Base-by-base conservation (phyloP, 768 basidiomycete species). In the Coprinopsis marcescibilis region DNA sequence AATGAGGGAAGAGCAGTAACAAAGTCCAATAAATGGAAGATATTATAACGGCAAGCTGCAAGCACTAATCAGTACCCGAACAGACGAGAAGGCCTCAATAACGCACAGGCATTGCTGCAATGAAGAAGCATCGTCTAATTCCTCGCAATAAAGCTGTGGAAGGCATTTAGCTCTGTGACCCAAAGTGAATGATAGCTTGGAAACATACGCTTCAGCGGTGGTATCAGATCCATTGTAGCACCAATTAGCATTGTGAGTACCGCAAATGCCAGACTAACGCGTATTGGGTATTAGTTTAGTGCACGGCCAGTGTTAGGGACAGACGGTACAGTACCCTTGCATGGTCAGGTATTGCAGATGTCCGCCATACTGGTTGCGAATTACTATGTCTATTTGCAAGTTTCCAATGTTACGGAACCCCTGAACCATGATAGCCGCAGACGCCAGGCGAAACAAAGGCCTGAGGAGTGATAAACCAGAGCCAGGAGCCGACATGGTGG, bases 341-440 rank as follows among this genome's bases (percentile, higher is more conserved):
- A 89, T 85, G 0, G 89, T 92, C 45, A 91, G 65, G 57, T 77
- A 91, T 59, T 83, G 83, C 38, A 72, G 75, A 53, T 80, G 78
- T 0, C 86, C 86, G 1, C 84, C 83, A 52, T 73, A 76, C 54
- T 77, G 78, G 2, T 53, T 46, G 1, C 49, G 46, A 32, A 81
- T 71, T 51, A 61, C 66, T 1, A 48, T 46, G 43, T 61, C 55
- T 4, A 66, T 49, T 14, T 51, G 45, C 10, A 70, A 50, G 3
- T 44, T 46, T 29, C 54, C 49, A 3, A 73, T 49, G 29, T 59
- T 58, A 2, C 54, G 44, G 46, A 60, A 73, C 6, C 71, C 72
- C 48, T 65, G 66, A 4, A 56, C 51, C 67, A 74, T 72, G 2
- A 60, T 48, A 6, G 49, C 57, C 23, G 63, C 61, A 20, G 68